These are phyloP conservation scores for Sporothrix dimorphospora DNA, from an alignment of 2,329 filamentous ascomycete species.

Conservation along the genomic window DNA sequence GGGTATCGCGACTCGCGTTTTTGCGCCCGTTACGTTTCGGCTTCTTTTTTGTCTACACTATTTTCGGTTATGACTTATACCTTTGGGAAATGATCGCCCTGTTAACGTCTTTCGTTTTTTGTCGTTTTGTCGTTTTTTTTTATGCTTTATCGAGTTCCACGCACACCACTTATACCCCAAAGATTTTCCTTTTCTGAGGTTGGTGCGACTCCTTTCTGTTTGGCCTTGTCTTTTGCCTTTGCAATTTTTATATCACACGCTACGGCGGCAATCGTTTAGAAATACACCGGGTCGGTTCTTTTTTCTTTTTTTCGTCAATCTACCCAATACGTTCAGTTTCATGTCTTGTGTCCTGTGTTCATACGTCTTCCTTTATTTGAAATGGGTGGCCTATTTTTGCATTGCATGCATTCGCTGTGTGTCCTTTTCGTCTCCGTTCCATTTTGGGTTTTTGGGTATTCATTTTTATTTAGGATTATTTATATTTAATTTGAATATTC, in stretches of 20 bases:
- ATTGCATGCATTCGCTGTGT: no score
- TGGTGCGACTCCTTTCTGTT: background rate
- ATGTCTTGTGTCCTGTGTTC: background rate
- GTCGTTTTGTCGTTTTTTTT: background rate
- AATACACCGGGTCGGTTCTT: background rate
- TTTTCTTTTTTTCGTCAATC: background rate
- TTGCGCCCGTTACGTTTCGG: background rate
- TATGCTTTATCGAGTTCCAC: background rate
- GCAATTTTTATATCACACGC: conserved; percentile 13
- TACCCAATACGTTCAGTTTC: background rate
- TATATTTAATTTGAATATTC: conserved; percentile 7
- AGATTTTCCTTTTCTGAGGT: background rate
- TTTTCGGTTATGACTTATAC: background rate
- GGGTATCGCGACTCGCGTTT: background rate
- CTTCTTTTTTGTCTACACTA: conserved; percentile 8
- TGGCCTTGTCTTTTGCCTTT: background rate
- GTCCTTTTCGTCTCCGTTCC: background rate
- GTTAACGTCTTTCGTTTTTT: background rate
- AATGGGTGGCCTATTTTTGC: background rate
- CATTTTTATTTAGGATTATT: conserved; percentile 9
- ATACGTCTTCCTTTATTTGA: background rate
- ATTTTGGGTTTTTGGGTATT: background rate
- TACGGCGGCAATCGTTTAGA: conserved; percentile 24
- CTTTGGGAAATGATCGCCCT: background rate
- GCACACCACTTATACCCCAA: conserved; percentile 16